Conservation (phyloP, 1,284 basidiomycete species). For the Trichosporon sp. region DNA sequence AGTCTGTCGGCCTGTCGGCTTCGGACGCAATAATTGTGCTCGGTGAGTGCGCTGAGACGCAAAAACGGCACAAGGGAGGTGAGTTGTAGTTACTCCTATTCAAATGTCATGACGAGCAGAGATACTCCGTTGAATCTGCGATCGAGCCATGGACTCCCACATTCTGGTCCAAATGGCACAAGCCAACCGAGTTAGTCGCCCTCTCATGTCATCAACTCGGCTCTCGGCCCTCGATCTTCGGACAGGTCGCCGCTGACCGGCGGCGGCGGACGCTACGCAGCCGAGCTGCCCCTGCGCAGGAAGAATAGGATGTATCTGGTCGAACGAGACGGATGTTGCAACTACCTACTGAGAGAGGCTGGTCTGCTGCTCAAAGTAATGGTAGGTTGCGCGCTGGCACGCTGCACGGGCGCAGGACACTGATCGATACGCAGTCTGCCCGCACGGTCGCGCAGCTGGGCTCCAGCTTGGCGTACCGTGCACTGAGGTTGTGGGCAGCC, state of each 20-base stretch:
- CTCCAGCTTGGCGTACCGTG: neutral
- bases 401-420: neutral
- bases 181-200: neutral
- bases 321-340: neutral
- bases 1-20: neutral
- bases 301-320: too few species aligned
- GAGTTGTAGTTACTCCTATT: neutral
- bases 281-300: neutral
- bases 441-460: too few species aligned
- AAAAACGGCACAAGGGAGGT: neutral
- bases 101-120: neutral
- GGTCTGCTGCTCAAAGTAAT: neutral
- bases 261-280: neutral
- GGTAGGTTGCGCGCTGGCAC: neutral
- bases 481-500: too few species aligned
- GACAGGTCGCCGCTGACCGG: neutral
- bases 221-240: neutral
- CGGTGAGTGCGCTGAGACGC: neutral
- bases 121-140: neutral
- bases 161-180: neutral
- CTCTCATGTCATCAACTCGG: neutral
- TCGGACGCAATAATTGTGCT: neutral
- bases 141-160: neutral
- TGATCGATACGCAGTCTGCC: neutral
- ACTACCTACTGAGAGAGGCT: too few species aligned